Evolutionary conservation across 1,284 basidiomycete genomes (phyloP), one percentile per base, ranked within the genome.

Genomic region (Pseudozyma pruni): DNA sequence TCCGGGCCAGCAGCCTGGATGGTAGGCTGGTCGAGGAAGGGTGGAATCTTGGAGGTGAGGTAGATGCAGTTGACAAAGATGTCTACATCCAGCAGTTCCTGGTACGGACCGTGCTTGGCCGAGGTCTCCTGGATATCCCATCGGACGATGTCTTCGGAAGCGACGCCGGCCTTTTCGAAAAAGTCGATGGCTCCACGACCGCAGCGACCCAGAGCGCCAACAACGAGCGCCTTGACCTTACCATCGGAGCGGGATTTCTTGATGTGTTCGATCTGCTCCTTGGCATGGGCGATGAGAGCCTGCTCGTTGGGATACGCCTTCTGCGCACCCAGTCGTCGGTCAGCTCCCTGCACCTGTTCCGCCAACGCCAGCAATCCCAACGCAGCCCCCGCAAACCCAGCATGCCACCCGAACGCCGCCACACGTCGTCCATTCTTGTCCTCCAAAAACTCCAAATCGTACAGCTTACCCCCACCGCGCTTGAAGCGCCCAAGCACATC

Each of bases 11-110:
- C 92, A 20, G 86, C 85, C 22, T 85, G 84, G 75, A 98, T 90
- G 71, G 88, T 88, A 43, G 93, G 89, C 35, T 84, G 83, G 11
- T 90, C 91, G 61, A 98, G 72, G 84, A 99, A 98, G 49, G 91
- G 87, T 14, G 94, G 93, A 75, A 98, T 98, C 70, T 88, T 86
- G 49, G 90, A 88, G 48, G 89, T 90, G 61, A 99, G 90, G 85
- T 99, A 98, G 84, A 99, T 99, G 88, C 96, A 98, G 86, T 99
- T 99, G 87, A 99, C 89, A 80, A 99, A 98, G 81, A 99, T 90
- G 85, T 99, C 96, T 68, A 94, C 95, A 74, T 95, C 93, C 40
- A 98, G 87, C 70, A 99, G 93, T 85, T 98, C 94, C 64, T 89
- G 85, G 87, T 98, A 99, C 0, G 96, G 96, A 1, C 96, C 96